Evolutionary conservation across 768 basidiomycete genomes (phyloP).

Genomic region (Dioszegia crocea): DNA sequence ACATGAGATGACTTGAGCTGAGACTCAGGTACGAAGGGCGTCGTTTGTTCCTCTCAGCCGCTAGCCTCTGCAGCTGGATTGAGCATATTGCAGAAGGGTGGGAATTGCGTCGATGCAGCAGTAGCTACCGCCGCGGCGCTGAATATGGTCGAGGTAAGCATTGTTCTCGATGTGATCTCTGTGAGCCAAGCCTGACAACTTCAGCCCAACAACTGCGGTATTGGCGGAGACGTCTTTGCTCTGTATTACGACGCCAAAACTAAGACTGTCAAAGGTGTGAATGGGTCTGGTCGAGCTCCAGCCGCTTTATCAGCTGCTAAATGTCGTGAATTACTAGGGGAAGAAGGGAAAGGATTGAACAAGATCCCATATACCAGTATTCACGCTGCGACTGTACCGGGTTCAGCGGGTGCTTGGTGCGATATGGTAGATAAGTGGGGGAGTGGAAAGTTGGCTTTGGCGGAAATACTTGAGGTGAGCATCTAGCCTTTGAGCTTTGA

Average conservation of each 20-base stretch:
- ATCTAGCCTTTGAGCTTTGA: no score
- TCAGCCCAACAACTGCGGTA: constrained; percentile 20
- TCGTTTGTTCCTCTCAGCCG: constrained; percentile 82
- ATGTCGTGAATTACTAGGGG: constrained; percentile 50
- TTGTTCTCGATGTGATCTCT: constrained; percentile 57
- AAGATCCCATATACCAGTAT: constrained; percentile 70
- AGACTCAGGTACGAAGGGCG: constrained; percentile 71
- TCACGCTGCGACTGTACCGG: constrained; percentile 61
- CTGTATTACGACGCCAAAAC: constrained; percentile 77
- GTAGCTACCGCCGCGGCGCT: constrained; percentile 86
- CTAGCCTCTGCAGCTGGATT: constrained; percentile 81
- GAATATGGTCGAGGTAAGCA: constrained; percentile 63
- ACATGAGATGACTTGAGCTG: constrained; percentile 50
- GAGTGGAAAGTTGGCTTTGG: constrained; percentile 60
- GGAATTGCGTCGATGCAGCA: constrained; percentile 92
- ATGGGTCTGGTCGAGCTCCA: constrained; percentile 83
- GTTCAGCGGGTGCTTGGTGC: constrained; percentile 84
- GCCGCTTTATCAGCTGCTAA: constrained; percentile 68
- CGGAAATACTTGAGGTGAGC: constrained; percentile 61
- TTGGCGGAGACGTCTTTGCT: constrained; percentile 57
- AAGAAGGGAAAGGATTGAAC: constrained; percentile 61
- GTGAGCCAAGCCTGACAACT: background rate
- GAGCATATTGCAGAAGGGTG: constrained; percentile 78
- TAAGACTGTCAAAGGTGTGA: constrained; percentile 75
- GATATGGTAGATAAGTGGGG: constrained; percentile 77